Percentiles rank a stretch among this genome's conserved stretches.
These are phyloP conservation scores for Ascochyta fabae DNA, from an alignment of 2,329 filamentous ascomycete genomes.

Conservation along the genomic window DNA sequence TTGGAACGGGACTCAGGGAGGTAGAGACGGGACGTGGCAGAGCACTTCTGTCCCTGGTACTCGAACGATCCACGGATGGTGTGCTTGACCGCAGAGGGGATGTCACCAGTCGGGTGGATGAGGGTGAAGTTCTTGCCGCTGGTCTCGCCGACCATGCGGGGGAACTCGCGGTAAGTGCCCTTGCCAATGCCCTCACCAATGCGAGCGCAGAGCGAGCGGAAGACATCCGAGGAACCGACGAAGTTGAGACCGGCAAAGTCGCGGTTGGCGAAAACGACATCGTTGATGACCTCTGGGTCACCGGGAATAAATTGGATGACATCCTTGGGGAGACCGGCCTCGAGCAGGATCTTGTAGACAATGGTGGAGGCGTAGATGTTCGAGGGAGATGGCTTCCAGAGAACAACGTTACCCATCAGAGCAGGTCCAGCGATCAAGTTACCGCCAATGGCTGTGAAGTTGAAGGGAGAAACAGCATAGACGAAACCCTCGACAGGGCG, in stretches of 20 bases:
- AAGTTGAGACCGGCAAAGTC: slow-evolving; percentile 91
- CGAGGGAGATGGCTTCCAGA: slow-evolving; percentile 91
- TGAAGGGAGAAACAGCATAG: slow-evolving; percentile 91
- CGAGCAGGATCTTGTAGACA: slow-evolving; percentile 86
- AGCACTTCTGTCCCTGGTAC: slow-evolving; percentile 90
- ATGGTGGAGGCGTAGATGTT: slow-evolving; percentile 87
- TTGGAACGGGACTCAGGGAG: slow-evolving; percentile 75
- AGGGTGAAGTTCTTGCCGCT: slow-evolving; percentile 93
- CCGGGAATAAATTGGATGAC: slow-evolving; percentile 94
- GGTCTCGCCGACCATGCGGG: slow-evolving; percentile 85
- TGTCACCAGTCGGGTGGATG: slow-evolving; percentile 75
- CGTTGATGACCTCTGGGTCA: slow-evolving; percentile 81
- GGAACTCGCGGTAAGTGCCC: slow-evolving; percentile 81
- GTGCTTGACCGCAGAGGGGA: slow-evolving; percentile 78
- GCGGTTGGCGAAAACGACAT: slow-evolving; percentile 73
- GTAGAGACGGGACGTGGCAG: slow-evolving; percentile 79
- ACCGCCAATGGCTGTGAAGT: slow-evolving; percentile 92
- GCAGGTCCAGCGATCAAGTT: slow-evolving; percentile 84
- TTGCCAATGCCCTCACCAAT: slow-evolving; percentile 81
- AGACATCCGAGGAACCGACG: slow-evolving; percentile 88
- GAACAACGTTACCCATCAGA: slow-evolving; percentile 87
- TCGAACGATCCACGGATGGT: slow-evolving; percentile 86
- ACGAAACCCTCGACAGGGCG: slow-evolving; percentile 91
- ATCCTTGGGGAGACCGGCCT: slow-evolving; percentile 84
- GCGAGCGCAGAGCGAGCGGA: slow-evolving; percentile 83